Evolutionary conservation across 441 rosid genomes (phyloP).

Genomic region (Populus tomentosa): DNA sequence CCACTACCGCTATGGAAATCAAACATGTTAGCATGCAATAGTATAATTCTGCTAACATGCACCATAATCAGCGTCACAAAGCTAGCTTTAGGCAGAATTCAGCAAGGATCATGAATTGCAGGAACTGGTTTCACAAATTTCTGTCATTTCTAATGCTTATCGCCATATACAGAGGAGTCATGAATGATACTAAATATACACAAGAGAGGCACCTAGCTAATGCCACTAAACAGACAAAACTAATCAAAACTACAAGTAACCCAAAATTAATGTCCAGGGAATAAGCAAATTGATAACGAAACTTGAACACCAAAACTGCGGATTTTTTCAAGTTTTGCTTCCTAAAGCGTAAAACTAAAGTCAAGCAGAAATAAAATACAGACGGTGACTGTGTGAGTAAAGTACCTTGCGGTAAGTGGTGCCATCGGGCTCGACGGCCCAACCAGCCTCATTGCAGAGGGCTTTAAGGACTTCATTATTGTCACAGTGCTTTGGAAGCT

Average conservation of each 20-base stretch:
- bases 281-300: background rate
- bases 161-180: background rate
- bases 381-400: background rate
- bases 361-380: background rate
- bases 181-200: background rate
- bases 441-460: constrained; percentile 77
- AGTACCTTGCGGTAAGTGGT: constrained; percentile 79
- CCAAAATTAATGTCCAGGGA: background rate
- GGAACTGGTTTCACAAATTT: background rate
- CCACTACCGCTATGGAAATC: background rate
- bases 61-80: background rate
- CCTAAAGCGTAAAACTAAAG: background rate
- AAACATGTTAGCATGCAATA: background rate
- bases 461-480: constrained; percentile 87
- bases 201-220: background rate
- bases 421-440: constrained; percentile 76
- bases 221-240: background rate
- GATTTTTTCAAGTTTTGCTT: background rate
- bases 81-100: background rate
- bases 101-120: background rate
- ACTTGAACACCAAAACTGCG: background rate
- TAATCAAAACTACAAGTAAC: background rate
- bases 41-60: background rate
- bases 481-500: constrained; percentile 21
- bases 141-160: background rate